phyloP scores from a whole-genome alignment of 2,329 filamentous ascomycete genomes.

The Pseudopithomyces chartarum region DNA sequence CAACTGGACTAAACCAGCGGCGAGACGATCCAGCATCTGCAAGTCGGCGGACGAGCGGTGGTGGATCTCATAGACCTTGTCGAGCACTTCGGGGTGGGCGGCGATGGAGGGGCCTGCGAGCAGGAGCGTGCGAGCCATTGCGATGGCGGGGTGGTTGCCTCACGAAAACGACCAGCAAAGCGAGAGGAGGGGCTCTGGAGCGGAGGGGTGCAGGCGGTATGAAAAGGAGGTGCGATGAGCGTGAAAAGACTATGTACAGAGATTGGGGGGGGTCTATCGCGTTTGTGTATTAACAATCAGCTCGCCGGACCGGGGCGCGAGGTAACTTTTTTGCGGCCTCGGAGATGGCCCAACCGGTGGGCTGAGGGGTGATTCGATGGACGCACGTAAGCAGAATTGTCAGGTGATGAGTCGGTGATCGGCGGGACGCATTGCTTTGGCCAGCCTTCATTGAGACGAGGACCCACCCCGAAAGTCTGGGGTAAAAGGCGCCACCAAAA shows the following conservation, averaged over 20 bases:
- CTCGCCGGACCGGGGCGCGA: conserved; percentile 7
- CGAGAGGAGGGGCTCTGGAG: background rate
- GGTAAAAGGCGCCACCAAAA: conserved; percentile 4
- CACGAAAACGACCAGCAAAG: background rate
- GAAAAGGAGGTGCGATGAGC: background rate
- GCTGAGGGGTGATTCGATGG: conserved; percentile 18
- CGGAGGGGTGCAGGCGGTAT: background rate
- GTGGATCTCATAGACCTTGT: conserved; percentile 71
- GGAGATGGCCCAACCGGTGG: conserved; percentile 27
- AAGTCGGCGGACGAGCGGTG: conserved; percentile 81
- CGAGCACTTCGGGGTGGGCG: conserved; percentile 78
- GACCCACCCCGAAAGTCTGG: conserved; percentile 4
- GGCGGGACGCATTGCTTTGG: background rate
- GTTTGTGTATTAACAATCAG: conserved; percentile 23
- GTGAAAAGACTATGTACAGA: too few relatives aligned
- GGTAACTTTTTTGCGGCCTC: conserved; percentile 34
- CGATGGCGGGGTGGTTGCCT: conserved; percentile 31
- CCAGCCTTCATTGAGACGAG: background rate
- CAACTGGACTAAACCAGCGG: conserved; percentile 78
- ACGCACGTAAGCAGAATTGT: conserved; percentile 9
- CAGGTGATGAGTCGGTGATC: background rate
- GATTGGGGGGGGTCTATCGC: background rate
- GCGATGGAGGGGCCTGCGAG: conserved; percentile 90
- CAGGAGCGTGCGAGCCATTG: conserved; percentile 69
- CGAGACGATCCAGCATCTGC: conserved; percentile 96